phyloP scores from a whole-genome alignment of 2,329 filamentous ascomycete genomes.

The Fusarium globosum region DNA sequence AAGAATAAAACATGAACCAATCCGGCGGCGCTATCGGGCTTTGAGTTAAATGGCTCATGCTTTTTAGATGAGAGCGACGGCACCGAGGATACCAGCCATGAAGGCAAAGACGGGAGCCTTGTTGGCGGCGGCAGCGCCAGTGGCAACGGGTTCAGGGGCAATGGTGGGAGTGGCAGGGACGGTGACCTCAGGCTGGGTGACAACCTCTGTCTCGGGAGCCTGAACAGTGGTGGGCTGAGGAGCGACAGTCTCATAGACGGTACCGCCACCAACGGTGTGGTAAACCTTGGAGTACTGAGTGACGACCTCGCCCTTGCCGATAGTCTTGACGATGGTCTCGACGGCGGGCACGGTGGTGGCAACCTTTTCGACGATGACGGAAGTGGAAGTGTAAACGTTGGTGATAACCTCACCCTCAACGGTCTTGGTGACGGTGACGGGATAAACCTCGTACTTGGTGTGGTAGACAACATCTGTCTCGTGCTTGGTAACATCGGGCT shows the following conservation, averaged over 20 bases:
- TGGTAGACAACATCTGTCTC: slow-evolving; percentile 50
- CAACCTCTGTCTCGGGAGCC: slow-evolving; percentile 41
- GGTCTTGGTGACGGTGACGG: slow-evolving; percentile 53
- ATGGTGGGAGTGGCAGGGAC: slow-evolving; percentile 32
- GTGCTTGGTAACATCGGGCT: slow-evolving; percentile 52
- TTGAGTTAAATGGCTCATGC: background rate
- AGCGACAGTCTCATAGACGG: slow-evolving; percentile 44
- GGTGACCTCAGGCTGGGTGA: slow-evolving; percentile 39
- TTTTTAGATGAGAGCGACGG: slow-evolving; percentile 51
- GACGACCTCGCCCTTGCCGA: slow-evolving; percentile 33
- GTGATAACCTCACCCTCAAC: slow-evolving; percentile 41
- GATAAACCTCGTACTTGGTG: slow-evolving; percentile 57
- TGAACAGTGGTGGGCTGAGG: slow-evolving; percentile 46
- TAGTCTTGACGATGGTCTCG: slow-evolving; percentile 42
- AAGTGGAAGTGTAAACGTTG: slow-evolving; percentile 43
- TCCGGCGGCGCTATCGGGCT: slow-evolving; percentile 6
- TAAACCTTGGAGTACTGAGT: slow-evolving; percentile 44
- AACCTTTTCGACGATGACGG: slow-evolving; percentile 49
- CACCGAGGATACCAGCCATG: slow-evolving; percentile 53
- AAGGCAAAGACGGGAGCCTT: slow-evolving; percentile 51
- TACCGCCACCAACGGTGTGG: slow-evolving; percentile 43
- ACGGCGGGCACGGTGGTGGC: slow-evolving; percentile 53
- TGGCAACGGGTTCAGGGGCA: slow-evolving; percentile 42
- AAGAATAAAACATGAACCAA: slow-evolving; percentile 20
- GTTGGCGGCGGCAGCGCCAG: slow-evolving; percentile 47